Base-by-base conservation (phyloP, 306 rosid genomes). In the Trichosanthes cucumerina region DNA sequence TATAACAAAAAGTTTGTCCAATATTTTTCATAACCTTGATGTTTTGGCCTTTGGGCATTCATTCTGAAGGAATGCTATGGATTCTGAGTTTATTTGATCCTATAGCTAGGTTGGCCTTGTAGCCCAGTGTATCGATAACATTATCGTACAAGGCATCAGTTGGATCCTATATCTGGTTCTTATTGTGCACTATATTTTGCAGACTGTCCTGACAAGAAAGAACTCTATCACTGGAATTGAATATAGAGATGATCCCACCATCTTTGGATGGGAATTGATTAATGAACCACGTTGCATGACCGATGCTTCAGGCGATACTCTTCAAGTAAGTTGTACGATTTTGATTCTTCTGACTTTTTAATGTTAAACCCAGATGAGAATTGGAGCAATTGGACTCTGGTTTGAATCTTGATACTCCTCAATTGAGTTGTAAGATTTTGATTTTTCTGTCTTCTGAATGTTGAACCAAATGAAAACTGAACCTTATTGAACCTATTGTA, bases 191-290 rank as follows among this genome's bases (percentile, higher is more conserved):
- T 31, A 28, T 52, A 59, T 58, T 71, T 57, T 85, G 78, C 89
- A 95, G 99, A 86, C 96, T 78, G 57, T 95, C 78, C 79, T 95
- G 84, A 95, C 96, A 28, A 88, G 99, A 87, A 95, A 86, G 84
- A 95, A 95, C 83, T 84, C 93, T 34, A 74, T 92, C 80, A 95
- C 88, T 31, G 89, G 97, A 79, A 84, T 95, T 68, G 90, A 91
- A 82, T 95, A 95, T 83, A 83, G 97, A 87, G 83, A 95, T 74
- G 99, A 95, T 73, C 97, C 97, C 60, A 88, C 96, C 85, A 92
- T 95, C 81, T 95, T 95, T 57, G 99, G 80, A 39, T 95, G 99
- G 99, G 99, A 95, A 86, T 88, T 95, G 88, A 95, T 95, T 53
- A 95, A 95, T 24, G 99, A 95, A 81, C 99, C 99, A 18, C 97